Evolutionary conservation across 192 early-diverging fungal species (phyloP).

Genomic region (Funneliformis geosporum): DNA sequence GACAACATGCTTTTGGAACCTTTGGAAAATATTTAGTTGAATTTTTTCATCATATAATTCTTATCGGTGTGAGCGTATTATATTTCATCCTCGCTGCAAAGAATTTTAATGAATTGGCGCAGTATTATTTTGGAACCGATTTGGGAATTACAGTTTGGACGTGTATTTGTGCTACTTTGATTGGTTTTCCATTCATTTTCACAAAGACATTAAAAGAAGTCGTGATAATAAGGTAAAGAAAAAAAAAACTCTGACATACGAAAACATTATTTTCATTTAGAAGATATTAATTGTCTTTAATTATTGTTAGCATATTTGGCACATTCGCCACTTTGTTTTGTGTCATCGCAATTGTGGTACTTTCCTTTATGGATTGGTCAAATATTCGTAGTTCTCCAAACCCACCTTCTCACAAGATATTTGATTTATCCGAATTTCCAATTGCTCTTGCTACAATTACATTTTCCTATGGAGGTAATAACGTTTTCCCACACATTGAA

Average conservation of each 20-base stretch:
- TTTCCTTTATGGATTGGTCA: constrained; percentile 53
- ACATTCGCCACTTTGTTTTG: constrained; percentile 71
- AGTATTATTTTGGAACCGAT: constrained; percentile 39
- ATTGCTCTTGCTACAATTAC: constrained; percentile 76
- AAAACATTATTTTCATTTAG: neutral
- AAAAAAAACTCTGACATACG: no score
- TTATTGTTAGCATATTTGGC: constrained; percentile 65
- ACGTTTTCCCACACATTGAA: constrained; percentile 83
- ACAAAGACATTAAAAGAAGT: constrained; percentile 82
- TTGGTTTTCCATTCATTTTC: constrained; percentile 73
- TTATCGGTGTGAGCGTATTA: constrained; percentile 69
- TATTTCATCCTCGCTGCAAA: constrained; percentile 77
- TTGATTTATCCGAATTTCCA: constrained; percentile 72
- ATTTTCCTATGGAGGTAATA: constrained; percentile 84
- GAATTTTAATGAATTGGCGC: constrained; percentile 64
- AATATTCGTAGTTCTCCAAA: constrained; percentile 31
- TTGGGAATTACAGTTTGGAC: constrained; percentile 64
- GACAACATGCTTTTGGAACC: constrained; percentile 69
- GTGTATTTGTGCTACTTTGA: constrained; percentile 55
- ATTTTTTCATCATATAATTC: constrained; percentile 65
- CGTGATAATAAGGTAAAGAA: constrained; percentile 38
- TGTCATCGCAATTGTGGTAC: constrained; percentile 68
- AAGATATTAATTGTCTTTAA: constrained; percentile 31
- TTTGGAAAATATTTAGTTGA: constrained; percentile 61
- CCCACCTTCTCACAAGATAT: constrained; percentile 49